phyloP scores from a whole-genome alignment of 2,329 filamentous ascomycete genomes.

The Fusarium buxicola region DNA sequence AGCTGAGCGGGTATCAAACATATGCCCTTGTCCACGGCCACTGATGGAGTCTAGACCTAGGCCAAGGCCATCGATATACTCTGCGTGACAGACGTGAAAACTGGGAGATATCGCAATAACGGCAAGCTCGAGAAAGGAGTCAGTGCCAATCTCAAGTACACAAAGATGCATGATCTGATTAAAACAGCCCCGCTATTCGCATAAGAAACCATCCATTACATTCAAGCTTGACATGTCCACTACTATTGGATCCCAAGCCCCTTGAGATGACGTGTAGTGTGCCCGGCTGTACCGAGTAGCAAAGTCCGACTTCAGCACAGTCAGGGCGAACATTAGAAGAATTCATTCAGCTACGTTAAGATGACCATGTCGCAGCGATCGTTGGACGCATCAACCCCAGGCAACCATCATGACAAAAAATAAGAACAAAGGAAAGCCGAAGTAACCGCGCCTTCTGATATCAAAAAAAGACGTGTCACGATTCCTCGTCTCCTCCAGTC shows the following conservation, averaged over 20 bases:
- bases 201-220: slow-evolving; percentile 18
- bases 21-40: slow-evolving; percentile 13
- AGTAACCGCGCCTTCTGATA: slow-evolving; percentile 56
- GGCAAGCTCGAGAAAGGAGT: neutral
- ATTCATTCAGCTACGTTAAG: slow-evolving; percentile 56
- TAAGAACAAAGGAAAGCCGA: slow-evolving; percentile 55
- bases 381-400: slow-evolving; percentile 53
- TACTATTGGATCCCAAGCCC: slow-evolving; percentile 1
- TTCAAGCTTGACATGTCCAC: slow-evolving; percentile 2
- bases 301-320: neutral
- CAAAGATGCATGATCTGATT: slow-evolving; percentile 20
- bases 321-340: slow-evolving; percentile 48
- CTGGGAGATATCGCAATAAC: neutral
- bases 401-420: slow-evolving; percentile 53
- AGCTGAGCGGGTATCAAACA: slow-evolving; percentile 12
- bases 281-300: slow-evolving; percentile 1
- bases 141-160: neutral
- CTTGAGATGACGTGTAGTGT: slow-evolving; percentile 32
- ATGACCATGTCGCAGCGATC: slow-evolving; percentile 52
- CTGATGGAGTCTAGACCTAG: slow-evolving; percentile 2
- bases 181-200: slow-evolving; percentile 22
- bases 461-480: slow-evolving; percentile 53
- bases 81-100: neutral
- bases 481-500: slow-evolving; percentile 50
- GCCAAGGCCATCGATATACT: slow-evolving; percentile 13